Conservation (phyloP, 768 basidiomycete genomes). For the Ramaria sp. region DNA sequence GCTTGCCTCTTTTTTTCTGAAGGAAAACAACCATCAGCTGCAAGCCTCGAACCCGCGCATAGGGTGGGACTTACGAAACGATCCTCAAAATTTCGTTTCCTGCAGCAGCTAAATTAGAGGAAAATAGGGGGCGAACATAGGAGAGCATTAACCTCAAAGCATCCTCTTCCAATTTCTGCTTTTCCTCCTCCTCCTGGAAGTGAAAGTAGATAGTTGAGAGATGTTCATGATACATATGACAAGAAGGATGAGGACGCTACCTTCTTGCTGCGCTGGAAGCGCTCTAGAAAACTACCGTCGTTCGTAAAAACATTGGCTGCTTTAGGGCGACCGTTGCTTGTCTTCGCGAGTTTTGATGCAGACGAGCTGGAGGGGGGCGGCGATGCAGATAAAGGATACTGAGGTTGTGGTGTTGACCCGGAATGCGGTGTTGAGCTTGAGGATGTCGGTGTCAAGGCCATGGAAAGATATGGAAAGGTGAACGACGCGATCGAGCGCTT, state of each 20-base stretch:
- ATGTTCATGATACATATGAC: background rate
- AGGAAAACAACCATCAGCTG: background rate
- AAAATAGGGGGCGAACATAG: background rate
- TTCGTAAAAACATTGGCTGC: constrained; percentile 53
- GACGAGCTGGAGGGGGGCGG: constrained; percentile 17
- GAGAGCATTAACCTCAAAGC: constrained; percentile 32
- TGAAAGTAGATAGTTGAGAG: constrained; percentile 4
- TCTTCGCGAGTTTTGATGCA: constrained; percentile 25
- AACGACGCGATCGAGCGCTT: background rate
- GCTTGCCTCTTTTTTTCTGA: constrained; percentile 52
- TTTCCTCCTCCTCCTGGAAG: constrained; percentile 46
- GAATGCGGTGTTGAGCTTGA: constrained; percentile 1
- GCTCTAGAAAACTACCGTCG: constrained; percentile 59
- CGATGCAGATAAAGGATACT: constrained; percentile 16
- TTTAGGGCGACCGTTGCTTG: constrained; percentile 11
- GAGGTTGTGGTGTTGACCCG: constrained; percentile 10
- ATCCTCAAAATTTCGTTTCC: constrained; percentile 49
- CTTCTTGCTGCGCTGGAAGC: constrained; percentile 47
- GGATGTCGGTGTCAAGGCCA: background rate
- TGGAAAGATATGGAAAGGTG: background rate
- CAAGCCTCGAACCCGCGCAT: background rate
- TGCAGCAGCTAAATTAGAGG: constrained; percentile 17
- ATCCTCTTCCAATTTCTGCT: constrained; percentile 40
- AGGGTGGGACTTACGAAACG: constrained; percentile 41
- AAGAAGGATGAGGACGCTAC: constrained; percentile 30